A percentile compares a stretch with the other conserved stretches of the same genome.
Conservation (phyloP, 2,329 filamentous ascomycete genomes). For the Phyllosticta paracitricarpa region DNA sequence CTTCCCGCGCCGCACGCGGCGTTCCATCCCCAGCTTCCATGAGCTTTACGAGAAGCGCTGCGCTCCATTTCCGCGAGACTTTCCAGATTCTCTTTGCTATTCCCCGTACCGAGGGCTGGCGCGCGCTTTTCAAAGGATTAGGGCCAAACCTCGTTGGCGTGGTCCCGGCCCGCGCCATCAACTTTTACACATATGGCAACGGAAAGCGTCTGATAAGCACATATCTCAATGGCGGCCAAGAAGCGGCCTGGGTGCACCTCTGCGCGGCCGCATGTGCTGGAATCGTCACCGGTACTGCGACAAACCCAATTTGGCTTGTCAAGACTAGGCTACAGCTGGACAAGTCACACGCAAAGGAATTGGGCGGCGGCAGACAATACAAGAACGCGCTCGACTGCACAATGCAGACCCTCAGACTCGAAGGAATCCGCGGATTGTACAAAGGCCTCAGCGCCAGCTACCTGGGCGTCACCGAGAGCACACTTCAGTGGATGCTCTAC, state of each 20-base stretch:
- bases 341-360: slow-evolving; percentile 61
- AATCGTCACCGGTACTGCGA: slow-evolving; percentile 78
- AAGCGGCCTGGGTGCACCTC: slow-evolving; percentile 69
- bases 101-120: slow-evolving; percentile 69
- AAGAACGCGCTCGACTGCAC: slow-evolving; percentile 83
- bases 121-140: slow-evolving; percentile 85
- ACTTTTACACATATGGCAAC: slow-evolving; percentile 90
- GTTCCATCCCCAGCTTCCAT: slow-evolving; percentile 46
- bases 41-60: slow-evolving; percentile 53
- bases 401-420: slow-evolving; percentile 66
- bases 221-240: slow-evolving; percentile 59
- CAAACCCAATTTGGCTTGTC: slow-evolving; percentile 93
- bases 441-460: slow-evolving; percentile 87
- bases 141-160: slow-evolving; percentile 85
- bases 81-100: slow-evolving; percentile 76
- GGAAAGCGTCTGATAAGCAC: slow-evolving; percentile 74
- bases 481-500: slow-evolving; percentile 88
- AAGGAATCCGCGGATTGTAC: slow-evolving; percentile 76
- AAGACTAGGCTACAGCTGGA: slow-evolving; percentile 91
- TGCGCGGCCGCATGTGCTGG: slow-evolving; percentile 67
- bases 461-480: slow-evolving; percentile 80
- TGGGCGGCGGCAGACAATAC: slow-evolving; percentile 55
- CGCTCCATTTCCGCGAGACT: slow-evolving; percentile 74
- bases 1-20: slow-evolving; percentile 51
- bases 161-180: slow-evolving; percentile 80